Percentiles rank a stretch among this genome's conserved stretches.
phyloP scores from a whole-genome alignment of 345 rosid genomes.

The Hibiscus mutabilis region DNA sequence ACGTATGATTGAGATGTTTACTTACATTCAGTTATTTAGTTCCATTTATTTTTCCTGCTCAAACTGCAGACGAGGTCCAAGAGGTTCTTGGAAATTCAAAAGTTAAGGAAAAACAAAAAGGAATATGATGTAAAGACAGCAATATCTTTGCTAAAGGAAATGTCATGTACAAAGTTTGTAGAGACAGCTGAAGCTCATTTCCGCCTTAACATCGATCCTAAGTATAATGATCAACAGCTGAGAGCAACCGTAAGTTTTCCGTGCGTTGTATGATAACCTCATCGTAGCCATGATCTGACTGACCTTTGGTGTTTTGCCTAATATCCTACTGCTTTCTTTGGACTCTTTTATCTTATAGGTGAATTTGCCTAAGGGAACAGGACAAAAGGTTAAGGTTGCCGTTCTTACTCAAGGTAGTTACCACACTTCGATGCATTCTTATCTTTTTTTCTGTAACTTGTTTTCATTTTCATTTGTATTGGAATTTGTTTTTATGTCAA shows the following conservation, averaged over 20 bases:
- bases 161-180: constrained; percentile 60
- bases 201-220: constrained; percentile 92
- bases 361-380: constrained; percentile 95
- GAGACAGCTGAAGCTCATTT: constrained; percentile 96
- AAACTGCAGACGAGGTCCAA: constrained; percentile 82
- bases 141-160: constrained; percentile 70
- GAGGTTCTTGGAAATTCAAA: constrained; percentile 98
- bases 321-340: neutral
- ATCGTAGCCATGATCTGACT: neutral
- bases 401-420: constrained; percentile 93
- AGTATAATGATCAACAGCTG: constrained; percentile 94
- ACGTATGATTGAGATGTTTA: neutral
- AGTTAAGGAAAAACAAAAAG: constrained; percentile 73
- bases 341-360: constrained; percentile 40
- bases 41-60: constrained; percentile 8
- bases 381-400: constrained; percentile 83
- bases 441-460: neutral
- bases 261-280: neutral
- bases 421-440: constrained; percentile 4
- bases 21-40: constrained; percentile 15
- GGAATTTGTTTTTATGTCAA: neutral
- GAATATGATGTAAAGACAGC: constrained; percentile 75
- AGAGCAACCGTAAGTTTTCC: constrained; percentile 73
- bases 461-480: constrained; percentile 1
- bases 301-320: neutral